Conservation (phyloP, 352 stramenopile species). For the Thalassiosira mediterranea region DNA sequence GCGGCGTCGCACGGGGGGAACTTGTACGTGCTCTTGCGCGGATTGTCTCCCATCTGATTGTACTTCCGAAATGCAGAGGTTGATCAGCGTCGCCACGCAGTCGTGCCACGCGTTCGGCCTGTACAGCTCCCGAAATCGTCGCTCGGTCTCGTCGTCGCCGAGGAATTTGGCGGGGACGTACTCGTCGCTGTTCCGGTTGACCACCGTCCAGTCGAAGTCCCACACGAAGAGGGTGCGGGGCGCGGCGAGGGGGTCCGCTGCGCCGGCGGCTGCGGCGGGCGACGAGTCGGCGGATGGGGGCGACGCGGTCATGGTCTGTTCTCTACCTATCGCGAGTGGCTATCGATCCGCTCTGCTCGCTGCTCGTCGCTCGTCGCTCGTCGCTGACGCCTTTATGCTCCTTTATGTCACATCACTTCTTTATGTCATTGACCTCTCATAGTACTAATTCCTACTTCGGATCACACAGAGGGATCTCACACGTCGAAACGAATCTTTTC, state of each 20-base stretch:
- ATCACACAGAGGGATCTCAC: too few relatives aligned
- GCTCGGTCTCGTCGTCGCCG: constrained; percentile 33
- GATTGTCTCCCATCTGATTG: constrained; percentile 81
- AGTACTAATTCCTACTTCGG: too few relatives aligned
- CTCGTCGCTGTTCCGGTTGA: constrained; percentile 57
- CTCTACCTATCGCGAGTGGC: too few relatives aligned
- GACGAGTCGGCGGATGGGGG: not conserved
- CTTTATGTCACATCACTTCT: too few relatives aligned
- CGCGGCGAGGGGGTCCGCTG: not conserved
- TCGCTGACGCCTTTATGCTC: too few relatives aligned
- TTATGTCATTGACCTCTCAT: too few relatives aligned
- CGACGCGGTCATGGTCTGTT: not conserved
- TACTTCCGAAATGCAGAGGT: constrained; percentile 45
- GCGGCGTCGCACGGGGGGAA: constrained; percentile 50
- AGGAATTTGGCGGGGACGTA: constrained; percentile 65
- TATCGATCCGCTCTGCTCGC: too few relatives aligned
- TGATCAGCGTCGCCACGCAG: constrained; percentile 35
- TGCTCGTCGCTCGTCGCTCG: too few relatives aligned
- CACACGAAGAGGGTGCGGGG: too few relatives aligned
- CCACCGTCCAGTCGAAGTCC: constrained; percentile 57
- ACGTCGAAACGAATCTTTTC: too few relatives aligned
- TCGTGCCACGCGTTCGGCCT: constrained; percentile 40
- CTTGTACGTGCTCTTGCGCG: constrained; percentile 41
- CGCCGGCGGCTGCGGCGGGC: not conserved
- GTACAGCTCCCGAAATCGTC: constrained; percentile 11